Conservation (phyloP, 1,284 basidiomycete genomes). For the Mrakiaceae sp. region DNA sequence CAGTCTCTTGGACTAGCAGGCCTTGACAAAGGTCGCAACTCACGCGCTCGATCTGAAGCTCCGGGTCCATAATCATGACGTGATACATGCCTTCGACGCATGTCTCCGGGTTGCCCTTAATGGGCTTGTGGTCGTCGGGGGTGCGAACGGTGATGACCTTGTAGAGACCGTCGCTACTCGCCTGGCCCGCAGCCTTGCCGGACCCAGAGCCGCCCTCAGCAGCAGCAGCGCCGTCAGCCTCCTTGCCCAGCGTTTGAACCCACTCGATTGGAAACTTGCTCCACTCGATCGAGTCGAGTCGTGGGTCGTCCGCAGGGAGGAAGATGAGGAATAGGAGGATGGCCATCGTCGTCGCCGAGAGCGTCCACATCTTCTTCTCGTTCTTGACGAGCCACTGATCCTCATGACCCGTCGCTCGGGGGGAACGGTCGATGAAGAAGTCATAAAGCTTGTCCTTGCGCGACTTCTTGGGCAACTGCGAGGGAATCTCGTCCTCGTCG, state of each 20-base stretch:
- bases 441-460: too few species aligned
- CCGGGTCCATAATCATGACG: conserved; percentile 17
- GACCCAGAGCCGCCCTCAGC: not conserved
- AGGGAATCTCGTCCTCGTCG: too few species aligned
- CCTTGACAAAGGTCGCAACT: not conserved
- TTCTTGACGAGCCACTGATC: too few species aligned
- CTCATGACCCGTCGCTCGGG: too few species aligned
- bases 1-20: too few species aligned
- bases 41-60: conserved; percentile 16
- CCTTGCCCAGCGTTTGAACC: conserved; percentile 9
- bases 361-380: too few species aligned
- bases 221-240: not conserved
- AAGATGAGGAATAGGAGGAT: not conserved
- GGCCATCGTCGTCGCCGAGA: not conserved
- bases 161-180: not conserved
- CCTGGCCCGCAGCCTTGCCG: not conserved
- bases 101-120: conserved; percentile 11
- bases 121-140: conserved; percentile 13
- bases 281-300: conserved; percentile 6
- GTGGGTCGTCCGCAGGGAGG: conserved; percentile 9
- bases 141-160: conserved; percentile 13
- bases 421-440: too few species aligned
- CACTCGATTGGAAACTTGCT: conserved; percentile 15
- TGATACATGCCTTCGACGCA: conserved; percentile 9
- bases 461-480: too few species aligned